phyloP scores from a whole-genome alignment of 2,329 filamentous ascomycete genomes.

The Pseudocercospora musae region DNA sequence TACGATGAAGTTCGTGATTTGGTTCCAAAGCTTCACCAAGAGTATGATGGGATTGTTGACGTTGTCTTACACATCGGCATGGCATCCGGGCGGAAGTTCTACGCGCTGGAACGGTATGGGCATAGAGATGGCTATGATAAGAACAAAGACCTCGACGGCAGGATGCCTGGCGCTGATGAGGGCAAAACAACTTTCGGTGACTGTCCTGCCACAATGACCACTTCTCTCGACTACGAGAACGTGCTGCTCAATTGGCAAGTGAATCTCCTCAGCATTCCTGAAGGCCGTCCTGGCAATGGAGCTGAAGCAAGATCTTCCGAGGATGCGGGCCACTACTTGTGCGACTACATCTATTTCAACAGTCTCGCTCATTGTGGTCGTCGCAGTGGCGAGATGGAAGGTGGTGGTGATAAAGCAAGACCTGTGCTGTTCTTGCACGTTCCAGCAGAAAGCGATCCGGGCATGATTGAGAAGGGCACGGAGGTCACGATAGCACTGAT shows the following conservation, averaged over 20 bases:
- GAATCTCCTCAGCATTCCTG: slow-evolving; percentile 27
- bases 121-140: slow-evolving; percentile 67
- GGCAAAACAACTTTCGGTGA: slow-evolving; percentile 26
- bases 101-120: slow-evolving; percentile 67
- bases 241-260: slow-evolving; percentile 31
- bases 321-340: slow-evolving; percentile 44
- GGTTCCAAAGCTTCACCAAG: slow-evolving; percentile 61
- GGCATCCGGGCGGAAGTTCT: slow-evolving; percentile 62
- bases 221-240: slow-evolving; percentile 32
- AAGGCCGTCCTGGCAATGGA: slow-evolving; percentile 26
- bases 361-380: slow-evolving; percentile 37
- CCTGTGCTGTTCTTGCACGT: slow-evolving; percentile 45
- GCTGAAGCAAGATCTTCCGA: slow-evolving; percentile 37
- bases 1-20: slow-evolving; percentile 64
- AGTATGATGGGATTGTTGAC: slow-evolving; percentile 53
- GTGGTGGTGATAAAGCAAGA: slow-evolving; percentile 20
- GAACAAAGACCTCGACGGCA: slow-evolving; percentile 65
- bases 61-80: slow-evolving; percentile 76
- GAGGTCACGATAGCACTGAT: slow-evolving; percentile 34
- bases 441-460: slow-evolving; percentile 36
- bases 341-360: slow-evolving; percentile 46
- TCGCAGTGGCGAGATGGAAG: slow-evolving; percentile 21
- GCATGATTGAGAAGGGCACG: slow-evolving; percentile 34
- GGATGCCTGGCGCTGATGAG: slow-evolving; percentile 29
- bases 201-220: slow-evolving; percentile 30